Evolutionary conservation across 2,329 filamentous ascomycete genomes (phyloP), one percentile per base, ranked within the genome.

Genomic region (Sarocladium brachiariae): DNA sequence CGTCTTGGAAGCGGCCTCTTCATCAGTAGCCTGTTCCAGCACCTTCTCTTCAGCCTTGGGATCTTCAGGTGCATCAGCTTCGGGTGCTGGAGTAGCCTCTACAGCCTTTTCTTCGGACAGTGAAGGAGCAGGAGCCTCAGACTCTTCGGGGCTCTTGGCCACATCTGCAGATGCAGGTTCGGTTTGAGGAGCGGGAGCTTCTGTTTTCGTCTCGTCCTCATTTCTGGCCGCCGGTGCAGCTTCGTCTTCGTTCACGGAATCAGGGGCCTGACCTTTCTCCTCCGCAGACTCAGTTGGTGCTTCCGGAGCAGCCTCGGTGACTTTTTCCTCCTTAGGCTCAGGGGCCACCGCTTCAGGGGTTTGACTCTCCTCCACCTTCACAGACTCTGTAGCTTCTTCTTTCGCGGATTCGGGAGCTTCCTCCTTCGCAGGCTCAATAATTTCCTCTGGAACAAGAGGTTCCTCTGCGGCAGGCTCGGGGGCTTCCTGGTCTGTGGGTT

Each of bases 331-430:
- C 11, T 14, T 13, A 27, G 41, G 11, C n/a, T 24, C 21, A 21
- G 41, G 24, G 5, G 37, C 19, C 3, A 13, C 48, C n/a, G n/a
- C n/a, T n/a, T n/a, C n/a, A n/a, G n/a, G 16, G 8, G 37, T 10
- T 19, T 19, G 4, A 21, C 16, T 8, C 37, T 46, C 21, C 23
- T 23, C 33, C 49, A 41, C 43, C 16, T 25, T 54, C 53, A 7
- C 38, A 11, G 27, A 27, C 18, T 49, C 56, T 25, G 53, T 38
- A 16, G 46, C 46, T 13, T 27, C 30, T n/a, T 45, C 11, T n/a
- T 51, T 38, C 11, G 43, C 33, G 33, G 13, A 13, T 8, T n/a
- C n/a, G n/a, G n/a, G n/a, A n/a, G n/a, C n/a, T n/a, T n/a, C n/a
- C n/a, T n/a, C n/a, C n/a, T n/a, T n/a, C n/a, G n/a, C n/a, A n/a